phyloP scores from a whole-genome alignment of 2,329 filamentous ascomycete species.

The Ceratocystis lukuohia region DNA sequence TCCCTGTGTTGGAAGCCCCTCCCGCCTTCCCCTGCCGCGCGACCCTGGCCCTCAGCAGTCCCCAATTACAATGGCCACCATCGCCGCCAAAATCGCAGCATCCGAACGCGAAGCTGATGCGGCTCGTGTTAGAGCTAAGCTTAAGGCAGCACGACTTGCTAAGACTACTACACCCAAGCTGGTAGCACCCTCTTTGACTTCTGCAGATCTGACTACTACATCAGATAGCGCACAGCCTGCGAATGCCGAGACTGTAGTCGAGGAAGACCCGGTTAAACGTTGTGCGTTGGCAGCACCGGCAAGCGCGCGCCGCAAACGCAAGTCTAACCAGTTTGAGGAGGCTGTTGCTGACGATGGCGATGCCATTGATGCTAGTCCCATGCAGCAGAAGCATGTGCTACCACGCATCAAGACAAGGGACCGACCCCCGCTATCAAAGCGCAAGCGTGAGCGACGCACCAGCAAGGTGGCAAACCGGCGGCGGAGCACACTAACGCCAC shows the following conservation, averaged over 20 bases:
- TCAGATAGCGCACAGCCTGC: neutral
- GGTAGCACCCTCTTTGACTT: neutral
- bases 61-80: slow-evolving; percentile 47
- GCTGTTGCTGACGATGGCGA: slow-evolving; percentile 17
- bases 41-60: slow-evolving; percentile 36
- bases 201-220: neutral
- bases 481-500: slow-evolving; percentile 61
- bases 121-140: slow-evolving; percentile 48
- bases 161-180: slow-evolving; percentile 20
- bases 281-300: slow-evolving; percentile 22
- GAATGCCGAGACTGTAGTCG: slow-evolving; percentile 18
- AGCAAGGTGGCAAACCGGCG: slow-evolving; percentile 47
- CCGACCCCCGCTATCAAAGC: slow-evolving; percentile 27
- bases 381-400: neutral
- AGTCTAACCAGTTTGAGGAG: slow-evolving; percentile 17
- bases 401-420: slow-evolving; percentile 3
- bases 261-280: slow-evolving; percentile 29
- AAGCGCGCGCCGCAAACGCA: slow-evolving; percentile 20
- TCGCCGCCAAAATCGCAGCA: slow-evolving; percentile 50
- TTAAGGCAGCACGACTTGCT: slow-evolving; percentile 38
- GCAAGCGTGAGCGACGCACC: slow-evolving; percentile 39
- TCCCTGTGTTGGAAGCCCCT: slow-evolving; percentile 23
- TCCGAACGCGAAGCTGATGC: slow-evolving; percentile 52
- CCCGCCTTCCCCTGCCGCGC: slow-evolving; percentile 28
- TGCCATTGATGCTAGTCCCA: slow-evolving; percentile 10